Percentiles rank a stretch among this genome's conserved stretches.
Conservation (phyloP, 2,329 filamentous ascomycete species). For the Cordyceps militaris region DNA sequence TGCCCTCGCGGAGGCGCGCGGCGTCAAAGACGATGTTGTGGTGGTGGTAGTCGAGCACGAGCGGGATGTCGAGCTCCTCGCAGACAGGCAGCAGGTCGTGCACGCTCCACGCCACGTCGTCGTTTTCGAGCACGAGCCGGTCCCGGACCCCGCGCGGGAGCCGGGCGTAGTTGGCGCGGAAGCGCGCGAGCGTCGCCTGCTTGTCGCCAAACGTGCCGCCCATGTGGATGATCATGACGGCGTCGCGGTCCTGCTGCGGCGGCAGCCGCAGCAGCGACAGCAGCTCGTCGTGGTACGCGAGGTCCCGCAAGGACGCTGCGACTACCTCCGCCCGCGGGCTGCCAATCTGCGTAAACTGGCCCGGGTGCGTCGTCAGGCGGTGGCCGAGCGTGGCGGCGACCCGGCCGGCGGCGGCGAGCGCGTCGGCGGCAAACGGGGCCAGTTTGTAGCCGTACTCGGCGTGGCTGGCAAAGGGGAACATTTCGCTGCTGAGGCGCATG, state of each 20-base stretch:
- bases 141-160: conserved; percentile 66
- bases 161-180: conserved; percentile 64
- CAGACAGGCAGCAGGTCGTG: conserved; percentile 86
- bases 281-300: conserved; percentile 85
- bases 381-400: conserved; percentile 75
- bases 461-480: conserved; percentile 95
- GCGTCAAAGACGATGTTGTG: conserved; percentile 86
- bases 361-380: conserved; percentile 82
- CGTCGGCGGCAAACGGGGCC: conserved; percentile 69
- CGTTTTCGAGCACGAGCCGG: conserved; percentile 84
- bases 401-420: conserved; percentile 66
- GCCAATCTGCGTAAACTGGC: conserved; percentile 87
- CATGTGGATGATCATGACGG: conserved; percentile 92
- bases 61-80: conserved; percentile 86
- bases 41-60: conserved; percentile 90
- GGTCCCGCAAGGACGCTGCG: conserved; percentile 66
- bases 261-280: conserved; percentile 70
- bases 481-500: conserved; percentile 85
- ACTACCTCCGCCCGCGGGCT: conserved; percentile 75
- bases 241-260: conserved; percentile 71
- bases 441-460: conserved; percentile 79
- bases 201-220: conserved; percentile 89
- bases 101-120: conserved; percentile 88
- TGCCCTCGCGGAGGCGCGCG: conserved; percentile 71
- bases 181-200: conserved; percentile 66